Evolutionary conservation across 352 stramenopile species (phyloP).

Genomic region (Globisporangium parvum): DNA sequence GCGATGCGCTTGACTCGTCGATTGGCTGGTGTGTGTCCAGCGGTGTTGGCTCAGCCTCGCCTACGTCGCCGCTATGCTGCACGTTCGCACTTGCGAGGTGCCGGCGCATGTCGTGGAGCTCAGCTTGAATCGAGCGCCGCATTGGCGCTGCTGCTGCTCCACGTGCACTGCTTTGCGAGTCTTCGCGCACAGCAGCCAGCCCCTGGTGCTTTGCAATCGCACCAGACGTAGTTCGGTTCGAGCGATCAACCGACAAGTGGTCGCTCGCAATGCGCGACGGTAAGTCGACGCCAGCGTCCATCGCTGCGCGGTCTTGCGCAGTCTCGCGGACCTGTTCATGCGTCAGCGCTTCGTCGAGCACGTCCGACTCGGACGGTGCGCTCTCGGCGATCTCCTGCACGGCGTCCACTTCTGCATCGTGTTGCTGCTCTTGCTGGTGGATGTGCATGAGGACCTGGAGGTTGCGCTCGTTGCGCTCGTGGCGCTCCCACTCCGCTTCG

Average conservation of each 20-base stretch:
- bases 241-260: background rate
- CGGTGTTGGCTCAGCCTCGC: background rate
- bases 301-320: background rate
- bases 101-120: background rate
- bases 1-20: no score
- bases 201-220: background rate
- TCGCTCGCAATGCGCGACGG: constrained; percentile 3
- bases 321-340: background rate
- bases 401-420: background rate
- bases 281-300: background rate
- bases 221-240: background rate
- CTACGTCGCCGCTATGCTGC: background rate
- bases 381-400: background rate
- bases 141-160: background rate
- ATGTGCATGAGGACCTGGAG: constrained; percentile 3
- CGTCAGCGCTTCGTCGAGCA: background rate
- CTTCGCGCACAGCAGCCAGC: background rate
- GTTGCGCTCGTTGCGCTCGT: constrained; percentile 10
- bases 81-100: background rate
- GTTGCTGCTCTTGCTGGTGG: background rate
- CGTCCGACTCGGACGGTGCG: background rate
- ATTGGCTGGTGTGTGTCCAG: background rate
- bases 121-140: constrained; percentile 6
- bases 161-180: background rate
- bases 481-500: constrained; percentile 7